Evolutionary conservation across 169 alveolate species (phyloP), one percentile per base, ranked within the genome.

Genomic region (Plasmodium vinckei): DNA sequence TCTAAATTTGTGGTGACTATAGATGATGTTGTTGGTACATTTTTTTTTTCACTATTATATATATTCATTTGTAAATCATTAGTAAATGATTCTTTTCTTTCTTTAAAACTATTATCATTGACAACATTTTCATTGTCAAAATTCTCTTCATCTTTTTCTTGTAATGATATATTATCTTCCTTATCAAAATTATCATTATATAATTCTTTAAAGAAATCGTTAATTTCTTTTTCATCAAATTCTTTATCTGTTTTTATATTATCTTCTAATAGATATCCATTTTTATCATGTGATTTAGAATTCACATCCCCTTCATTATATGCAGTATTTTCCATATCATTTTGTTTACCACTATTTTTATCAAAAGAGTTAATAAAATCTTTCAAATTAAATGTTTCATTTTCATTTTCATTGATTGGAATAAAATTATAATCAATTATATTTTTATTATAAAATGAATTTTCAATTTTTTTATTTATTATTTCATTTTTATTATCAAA

Each of bases 381-480:
- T 47, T 63, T 51, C 9, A 77, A 49, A 63, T 77, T 68, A 68
- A 64, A 77, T 13, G 70, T 10, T 2, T 39, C 47, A 61, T 39
- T 39, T 33, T 77, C 75, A 49, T 82, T 25, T 71, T 82, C 90
- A 57, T 54, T 33, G 39, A 21, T 53, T 19, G 54, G 71, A 12
- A 54, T 33, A 59, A 82, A 82, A 82, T 68, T 68, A 49, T 82
- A 56, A 56, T 82, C 72, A 25, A 82, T 82, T 53, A 82, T 61
- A 33, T 82, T 51, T 68, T 57, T 68, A 46, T 82, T 82, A 57
- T 82, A 68, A n/a, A 82, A 42, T 13, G 90, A 82, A 68, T 82
- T 82, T 82, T 82, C 90, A 6, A 82, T 53, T 47, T 68, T 82
- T 82, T 69, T 82, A 49, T 82, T 67, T 27, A 82, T 42, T 51